phyloP scores from a whole-genome alignment of 768 basidiomycete species.

The Amanita rubescens region DNA sequence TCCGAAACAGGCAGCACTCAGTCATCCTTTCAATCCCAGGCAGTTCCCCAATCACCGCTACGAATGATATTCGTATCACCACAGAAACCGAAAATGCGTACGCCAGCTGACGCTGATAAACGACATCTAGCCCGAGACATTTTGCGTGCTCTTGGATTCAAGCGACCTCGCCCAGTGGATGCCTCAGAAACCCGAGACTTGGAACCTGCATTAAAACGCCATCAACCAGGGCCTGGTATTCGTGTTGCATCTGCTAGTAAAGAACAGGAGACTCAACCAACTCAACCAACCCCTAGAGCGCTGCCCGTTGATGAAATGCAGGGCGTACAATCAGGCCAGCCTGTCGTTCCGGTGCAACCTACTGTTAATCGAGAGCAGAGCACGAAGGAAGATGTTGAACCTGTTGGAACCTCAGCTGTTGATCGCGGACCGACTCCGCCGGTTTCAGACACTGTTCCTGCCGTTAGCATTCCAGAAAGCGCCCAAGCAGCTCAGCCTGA shows the following conservation, averaged over 20 bases:
- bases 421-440: neutral
- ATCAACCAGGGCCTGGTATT: neutral
- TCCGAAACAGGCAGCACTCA: neutral
- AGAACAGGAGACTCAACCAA: neutral
- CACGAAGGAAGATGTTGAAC: neutral
- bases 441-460: neutral
- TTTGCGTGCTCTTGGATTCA: constrained; percentile 39
- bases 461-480: neutral
- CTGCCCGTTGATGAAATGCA: neutral
- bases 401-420: neutral
- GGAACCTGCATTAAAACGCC: neutral
- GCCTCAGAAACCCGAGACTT: neutral
- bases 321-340: neutral
- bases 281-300: neutral
- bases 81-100: neutral
- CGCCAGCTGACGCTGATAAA: constrained; percentile 3
- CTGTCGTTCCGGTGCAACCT: neutral
- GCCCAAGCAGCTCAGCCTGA: neutral
- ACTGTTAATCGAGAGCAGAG: neutral
- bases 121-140: constrained; percentile 50
- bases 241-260: neutral
- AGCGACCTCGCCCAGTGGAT: constrained; percentile 1
- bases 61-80: neutral
- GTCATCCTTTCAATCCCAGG: neutral
- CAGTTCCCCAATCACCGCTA: neutral